These are phyloP conservation scores for Cordia subcordata DNA, from an alignment of 257 asterid genomes.

Conservation along the genomic window DNA sequence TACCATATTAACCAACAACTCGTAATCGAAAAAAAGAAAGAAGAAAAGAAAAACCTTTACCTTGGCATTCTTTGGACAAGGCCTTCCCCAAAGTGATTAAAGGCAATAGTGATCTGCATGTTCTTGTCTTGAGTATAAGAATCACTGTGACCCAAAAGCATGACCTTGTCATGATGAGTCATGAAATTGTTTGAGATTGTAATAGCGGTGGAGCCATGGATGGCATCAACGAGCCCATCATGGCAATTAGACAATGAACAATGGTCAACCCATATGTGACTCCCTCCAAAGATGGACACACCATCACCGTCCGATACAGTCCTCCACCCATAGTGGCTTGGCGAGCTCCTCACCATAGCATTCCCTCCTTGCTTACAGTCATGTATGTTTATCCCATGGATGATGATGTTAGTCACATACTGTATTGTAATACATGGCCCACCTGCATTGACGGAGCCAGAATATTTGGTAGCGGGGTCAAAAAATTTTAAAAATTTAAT, in stretches of 20 bases:
- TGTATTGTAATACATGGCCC: constrained; percentile 84
- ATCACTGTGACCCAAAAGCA: constrained; percentile 78
- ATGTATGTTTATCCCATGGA: constrained; percentile 68
- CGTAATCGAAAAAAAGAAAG: too few species aligned
- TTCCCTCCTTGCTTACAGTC: constrained; percentile 81
- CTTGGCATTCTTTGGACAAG: constrained; percentile 86
- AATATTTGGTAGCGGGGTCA: too few species aligned
- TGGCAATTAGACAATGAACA: constrained; percentile 54
- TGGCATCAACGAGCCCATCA: constrained; percentile 68
- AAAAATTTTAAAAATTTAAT: too few species aligned
- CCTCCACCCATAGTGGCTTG: constrained; percentile 69
- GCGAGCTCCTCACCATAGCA: constrained; percentile 58
- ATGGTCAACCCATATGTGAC: constrained; percentile 82
- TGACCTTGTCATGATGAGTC: constrained; percentile 75
- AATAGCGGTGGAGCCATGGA: constrained; percentile 61
- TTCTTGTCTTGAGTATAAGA: constrained; percentile 45
- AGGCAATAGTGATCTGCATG: constrained; percentile 74
- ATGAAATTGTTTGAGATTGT: constrained; percentile 62
- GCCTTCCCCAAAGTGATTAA: constrained; percentile 82
- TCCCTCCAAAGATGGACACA: constrained; percentile 61
- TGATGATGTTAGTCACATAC: constrained; percentile 63
- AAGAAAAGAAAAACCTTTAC: constrained; percentile 15
- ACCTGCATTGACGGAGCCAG: too few species aligned
- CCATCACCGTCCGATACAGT: constrained; percentile 78
- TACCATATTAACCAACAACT: too few species aligned